Base-by-base conservation (phyloP, 2,329 filamentous ascomycete genomes). In the Pseudocercospora vitis region DNA sequence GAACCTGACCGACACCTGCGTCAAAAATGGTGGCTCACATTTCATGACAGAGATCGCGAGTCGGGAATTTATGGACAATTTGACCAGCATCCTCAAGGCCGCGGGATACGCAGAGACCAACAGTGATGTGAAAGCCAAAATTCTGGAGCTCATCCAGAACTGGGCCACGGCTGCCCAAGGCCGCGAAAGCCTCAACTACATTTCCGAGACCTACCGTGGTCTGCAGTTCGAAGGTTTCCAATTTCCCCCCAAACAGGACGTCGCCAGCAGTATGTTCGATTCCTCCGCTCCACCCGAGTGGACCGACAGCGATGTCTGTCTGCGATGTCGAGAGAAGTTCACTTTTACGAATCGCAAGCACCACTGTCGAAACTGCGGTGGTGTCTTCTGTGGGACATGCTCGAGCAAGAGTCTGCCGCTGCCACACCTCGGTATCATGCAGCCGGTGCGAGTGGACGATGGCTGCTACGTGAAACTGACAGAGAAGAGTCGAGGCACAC, bases 321-420 rank as follows among this genome's bases (percentile, higher is more conserved):
- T 99, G 91, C 87, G 94, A 69, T 99, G 94, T 71, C 85, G 94
- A 63, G 96, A 92, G 9, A 76, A 90, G 14, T 99, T 99, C 66
- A 96, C 90, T 44, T 96, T 99, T 68, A 99, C 92, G 52, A 99
- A 99, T 71, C 86, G 94, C 67, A 99, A 97, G 70, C 94, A 99
- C 70, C 94, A 99, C 71, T 99, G 94, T 68, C 86, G 94, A 61
- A 99, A 99, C 71, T 99, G 94, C 68, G 94, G 94, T 48, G 96
- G 94, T 72, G 94, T 95, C 66, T 99, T 99, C 70, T 95, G 96
- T 69, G 90, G 92, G 60, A 86, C 94, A 65, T 99, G 94, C 69
- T 97, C 92, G 11, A 86, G 84, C 76, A 97, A 97, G 75, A 84
- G 81, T 18, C 81, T 96, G 33, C 87, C 94, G 4, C 77, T 99